These are phyloP conservation scores for Adansonia rubrostipa DNA, from an alignment of 441 rosid genomes.

Conservation along the genomic window DNA sequence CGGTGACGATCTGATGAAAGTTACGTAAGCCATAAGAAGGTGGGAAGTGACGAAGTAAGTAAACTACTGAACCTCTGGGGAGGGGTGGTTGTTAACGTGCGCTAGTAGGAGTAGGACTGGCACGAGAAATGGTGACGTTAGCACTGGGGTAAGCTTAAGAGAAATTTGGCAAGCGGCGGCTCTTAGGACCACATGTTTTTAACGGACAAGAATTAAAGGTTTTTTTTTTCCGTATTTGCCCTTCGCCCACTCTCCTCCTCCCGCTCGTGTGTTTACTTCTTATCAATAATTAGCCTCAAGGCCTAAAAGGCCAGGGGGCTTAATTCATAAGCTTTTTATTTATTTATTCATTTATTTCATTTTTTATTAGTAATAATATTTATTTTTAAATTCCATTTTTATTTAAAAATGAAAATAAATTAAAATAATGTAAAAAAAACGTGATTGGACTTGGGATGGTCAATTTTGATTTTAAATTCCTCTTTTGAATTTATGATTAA, in stretches of 20 bases:
- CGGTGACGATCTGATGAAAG: conserved; percentile 37
- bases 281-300: not conserved
- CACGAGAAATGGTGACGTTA: conserved; percentile 34
- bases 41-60: not conserved
- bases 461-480: not conserved
- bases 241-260: conserved; percentile 39
- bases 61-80: not conserved
- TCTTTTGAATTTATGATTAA: not conserved
- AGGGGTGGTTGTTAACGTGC: conserved; percentile 23
- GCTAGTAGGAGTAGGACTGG: conserved; percentile 34
- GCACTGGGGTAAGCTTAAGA: not conserved
- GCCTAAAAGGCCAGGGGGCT: no score
- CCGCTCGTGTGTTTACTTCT: conserved; percentile 18
- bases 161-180: conserved; percentile 51
- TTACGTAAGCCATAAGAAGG: conserved; percentile 25
- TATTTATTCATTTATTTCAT: no score
- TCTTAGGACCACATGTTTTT: conserved; percentile 59
- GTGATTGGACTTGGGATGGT: not conserved
- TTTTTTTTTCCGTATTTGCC: not conserved
- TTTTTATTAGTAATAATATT: not conserved
- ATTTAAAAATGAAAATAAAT: not conserved
- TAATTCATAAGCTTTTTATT: no score
- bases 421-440: not conserved
- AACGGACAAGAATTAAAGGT: conserved; percentile 49
- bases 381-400: not conserved